Evolutionary conservation across 805 yeast genomes (phyloP), one percentile per base, ranked within the genome.

Genomic region (Yamadazyma nakazawae): DNA sequence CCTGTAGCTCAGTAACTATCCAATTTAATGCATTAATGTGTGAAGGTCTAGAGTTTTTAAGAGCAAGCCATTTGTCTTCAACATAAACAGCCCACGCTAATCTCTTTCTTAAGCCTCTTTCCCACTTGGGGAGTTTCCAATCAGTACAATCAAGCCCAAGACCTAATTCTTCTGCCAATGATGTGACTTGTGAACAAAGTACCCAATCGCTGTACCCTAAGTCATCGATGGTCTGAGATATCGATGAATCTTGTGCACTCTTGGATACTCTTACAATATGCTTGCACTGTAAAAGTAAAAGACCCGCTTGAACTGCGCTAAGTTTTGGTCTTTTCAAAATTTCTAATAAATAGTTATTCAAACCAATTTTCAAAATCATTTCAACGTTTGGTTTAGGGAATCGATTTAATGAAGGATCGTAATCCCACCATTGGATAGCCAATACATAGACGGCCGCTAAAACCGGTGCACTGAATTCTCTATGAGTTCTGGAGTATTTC

Each of bases 51-150:
- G 91, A 81, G 58, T 88, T 95, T 44, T 82, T 80, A 41, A 91
- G 67, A 1, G 96, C 73, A 9, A 85, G 75, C 98, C 98, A 92
- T 61, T 91, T 89, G 59, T 90, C 97, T 63, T 90, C 96, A 43
- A 86, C 72, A 74, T 81, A 92, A 1, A 90, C 94, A 0, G 97
- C 97, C 98, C 99, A 92, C 0, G 97, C 96, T 41, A 92, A 67
- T 48, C 98, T 74, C 55, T 88, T 79, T 43, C 99, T 75, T 41
- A 92, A 67, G 5, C 96, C 95, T 42, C 96, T 75, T 60, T 92
- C 99, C 98, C 98, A 94, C 56, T 85, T 84, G 0, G 98, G 98
- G 31, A 92, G 67, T 57, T 86, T 83, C 99, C 99, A 92, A 53
- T 78, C 79, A 47, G 85, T 82, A 58, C 97, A 91, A 59, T 91